phyloP scores from a whole-genome alignment of 2,329 filamentous ascomycete genomes.

The Trichoderma polysporum region DNA sequence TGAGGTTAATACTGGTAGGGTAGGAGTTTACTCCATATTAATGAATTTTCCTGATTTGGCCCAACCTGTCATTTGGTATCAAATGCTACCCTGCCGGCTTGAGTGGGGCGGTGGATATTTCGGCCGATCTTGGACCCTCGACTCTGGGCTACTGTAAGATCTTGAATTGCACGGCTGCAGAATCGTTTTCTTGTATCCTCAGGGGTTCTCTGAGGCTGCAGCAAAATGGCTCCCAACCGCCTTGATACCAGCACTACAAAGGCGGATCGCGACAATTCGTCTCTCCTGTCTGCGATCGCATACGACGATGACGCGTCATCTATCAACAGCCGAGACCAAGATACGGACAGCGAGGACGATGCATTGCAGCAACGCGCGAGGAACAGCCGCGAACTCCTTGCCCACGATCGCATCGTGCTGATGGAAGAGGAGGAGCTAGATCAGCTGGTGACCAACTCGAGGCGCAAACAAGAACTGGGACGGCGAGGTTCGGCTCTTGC shows the following conservation, averaged over 20 bases:
- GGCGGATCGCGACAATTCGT: constrained; percentile 36
- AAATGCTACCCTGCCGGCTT: neutral
- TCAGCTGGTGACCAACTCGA: constrained; percentile 54
- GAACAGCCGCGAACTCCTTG: constrained; percentile 67
- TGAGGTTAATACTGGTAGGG: neutral
- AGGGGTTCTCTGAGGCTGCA: constrained; percentile 17
- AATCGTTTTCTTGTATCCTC: neutral
- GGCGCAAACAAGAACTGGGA: constrained; percentile 51
- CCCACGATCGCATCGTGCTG: constrained; percentile 68
- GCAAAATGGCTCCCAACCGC: constrained; percentile 24
- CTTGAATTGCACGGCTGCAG: neutral
- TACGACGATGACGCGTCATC: constrained; percentile 71
- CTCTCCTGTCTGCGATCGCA: constrained; percentile 60
- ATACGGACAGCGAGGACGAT: constrained; percentile 75
- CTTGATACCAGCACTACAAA: constrained; percentile 27
- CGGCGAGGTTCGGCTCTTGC: constrained; percentile 50
- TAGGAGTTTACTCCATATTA: neutral
- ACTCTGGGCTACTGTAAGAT: neutral
- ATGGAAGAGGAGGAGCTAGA: constrained; percentile 74
- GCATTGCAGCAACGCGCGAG: constrained; percentile 64
- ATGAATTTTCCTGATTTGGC: too few species aligned
- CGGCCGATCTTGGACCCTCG: constrained; percentile 16
- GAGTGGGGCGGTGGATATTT: constrained; percentile 16
- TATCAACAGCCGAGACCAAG: constrained; percentile 67
- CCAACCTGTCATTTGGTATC: neutral